Conservation (phyloP, 2,329 filamentous ascomycete species). For the Beauveria scarabaeidicola region DNA sequence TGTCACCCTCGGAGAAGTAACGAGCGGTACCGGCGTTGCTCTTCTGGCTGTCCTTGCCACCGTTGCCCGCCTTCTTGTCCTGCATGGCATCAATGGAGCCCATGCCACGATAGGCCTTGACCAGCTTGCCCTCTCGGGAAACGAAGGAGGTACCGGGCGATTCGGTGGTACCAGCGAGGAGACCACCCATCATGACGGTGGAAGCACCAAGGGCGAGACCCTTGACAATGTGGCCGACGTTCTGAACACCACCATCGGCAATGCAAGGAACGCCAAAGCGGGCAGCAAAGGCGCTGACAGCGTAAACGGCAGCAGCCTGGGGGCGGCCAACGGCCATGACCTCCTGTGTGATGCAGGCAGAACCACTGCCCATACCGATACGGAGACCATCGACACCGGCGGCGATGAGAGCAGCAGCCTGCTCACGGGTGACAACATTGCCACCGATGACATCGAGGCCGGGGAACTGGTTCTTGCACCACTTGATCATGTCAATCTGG, state of each 20-base stretch:
- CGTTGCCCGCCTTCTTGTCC: constrained; percentile 86
- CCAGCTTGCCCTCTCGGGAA: constrained; percentile 90
- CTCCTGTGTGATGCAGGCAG: constrained; percentile 97
- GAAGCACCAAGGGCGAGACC: constrained; percentile 88
- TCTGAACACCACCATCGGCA: constrained; percentile 95
- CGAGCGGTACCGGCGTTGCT: constrained; percentile 93
- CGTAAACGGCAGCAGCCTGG: constrained; percentile 87
- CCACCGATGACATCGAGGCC: constrained; percentile 90
- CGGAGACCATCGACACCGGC: constrained; percentile 93
- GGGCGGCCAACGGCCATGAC: constrained; percentile 98
- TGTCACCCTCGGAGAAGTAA: constrained; percentile 97
- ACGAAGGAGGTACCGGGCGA: constrained; percentile 96
- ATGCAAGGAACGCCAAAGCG: constrained; percentile 96
- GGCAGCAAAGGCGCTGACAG: constrained; percentile 80
- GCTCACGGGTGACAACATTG: constrained; percentile 96
- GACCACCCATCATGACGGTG: constrained; percentile 98
- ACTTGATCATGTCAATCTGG: constrained; percentile 98
- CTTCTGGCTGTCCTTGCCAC: constrained; percentile 63
- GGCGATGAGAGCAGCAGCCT: constrained; percentile 84
- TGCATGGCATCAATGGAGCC: constrained; percentile 99
- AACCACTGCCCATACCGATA: constrained; percentile 98
- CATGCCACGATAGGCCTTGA: constrained; percentile 99
- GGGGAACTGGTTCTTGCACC: constrained; percentile 81
- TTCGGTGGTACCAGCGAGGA: constrained; percentile 93
- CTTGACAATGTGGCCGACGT: constrained; percentile 98